A percentile compares a stretch with the other conserved stretches of the same genome.
phyloP scores from a whole-genome alignment of 345 rosid genomes.

The Luvunga scandens region DNA sequence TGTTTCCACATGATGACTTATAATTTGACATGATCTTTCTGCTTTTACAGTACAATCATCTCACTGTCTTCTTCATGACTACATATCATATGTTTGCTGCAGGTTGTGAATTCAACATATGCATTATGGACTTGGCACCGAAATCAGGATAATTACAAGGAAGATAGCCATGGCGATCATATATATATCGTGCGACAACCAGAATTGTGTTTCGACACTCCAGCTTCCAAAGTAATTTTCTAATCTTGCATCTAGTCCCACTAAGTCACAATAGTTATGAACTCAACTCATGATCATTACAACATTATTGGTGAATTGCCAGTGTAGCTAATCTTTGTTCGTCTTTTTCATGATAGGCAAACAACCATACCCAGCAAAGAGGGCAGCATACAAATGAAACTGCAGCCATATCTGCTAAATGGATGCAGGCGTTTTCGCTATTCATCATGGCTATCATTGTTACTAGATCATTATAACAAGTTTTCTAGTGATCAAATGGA shows the following conservation, averaged over 20 bases:
- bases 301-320: neutral
- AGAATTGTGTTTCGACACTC: slow-evolving; percentile 36
- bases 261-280: neutral
- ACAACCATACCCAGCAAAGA: slow-evolving; percentile 11
- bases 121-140: slow-evolving; percentile 93
- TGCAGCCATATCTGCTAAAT: slow-evolving; percentile 7
- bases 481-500: neutral
- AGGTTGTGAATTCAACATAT: slow-evolving; percentile 71
- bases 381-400: slow-evolving; percentile 8
- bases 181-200: slow-evolving; percentile 75
- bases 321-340: neutral
- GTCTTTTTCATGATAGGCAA: slow-evolving; percentile 12
- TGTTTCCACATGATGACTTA: neutral
- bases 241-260: neutral
- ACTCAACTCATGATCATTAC: neutral
- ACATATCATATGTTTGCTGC: slow-evolving; percentile 3
- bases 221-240: slow-evolving; percentile 22
- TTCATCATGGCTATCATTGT: slow-evolving; percentile 2
- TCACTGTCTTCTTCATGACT: neutral
- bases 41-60: neutral
- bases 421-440: slow-evolving; percentile 5
- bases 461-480: neutral
- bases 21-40: neutral
- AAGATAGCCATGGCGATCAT: slow-evolving; percentile 58
- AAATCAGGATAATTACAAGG: slow-evolving; percentile 66